Conservation (phyloP, 2,329 filamentous ascomycete genomes). For the Escovopsis weberi region DNA sequence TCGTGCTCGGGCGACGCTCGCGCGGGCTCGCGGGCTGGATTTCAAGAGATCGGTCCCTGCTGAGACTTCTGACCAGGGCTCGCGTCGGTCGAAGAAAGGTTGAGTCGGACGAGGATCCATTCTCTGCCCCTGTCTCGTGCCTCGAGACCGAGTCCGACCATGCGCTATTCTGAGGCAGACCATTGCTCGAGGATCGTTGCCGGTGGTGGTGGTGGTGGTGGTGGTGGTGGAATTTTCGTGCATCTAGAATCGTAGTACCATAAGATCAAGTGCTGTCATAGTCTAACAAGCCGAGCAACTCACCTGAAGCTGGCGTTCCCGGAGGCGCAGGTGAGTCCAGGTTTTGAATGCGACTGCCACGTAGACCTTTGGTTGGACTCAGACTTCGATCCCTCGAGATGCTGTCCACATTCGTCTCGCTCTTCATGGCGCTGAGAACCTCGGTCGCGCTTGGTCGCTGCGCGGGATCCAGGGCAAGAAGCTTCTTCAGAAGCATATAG, state of each 20-base stretch:
- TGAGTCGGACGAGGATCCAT: not conserved
- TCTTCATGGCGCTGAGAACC: slow-evolving; percentile 64
- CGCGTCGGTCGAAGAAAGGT: not conserved
- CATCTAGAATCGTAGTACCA: slow-evolving; percentile 11
- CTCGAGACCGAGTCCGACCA: too few species aligned
- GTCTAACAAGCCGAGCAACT: slow-evolving; percentile 5
- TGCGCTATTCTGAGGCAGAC: too few species aligned
- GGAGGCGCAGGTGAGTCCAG: slow-evolving; percentile 38
- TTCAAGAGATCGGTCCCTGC: slow-evolving; percentile 1
- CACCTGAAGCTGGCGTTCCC: slow-evolving; percentile 33
- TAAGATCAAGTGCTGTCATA: slow-evolving; percentile 16
- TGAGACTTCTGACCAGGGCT: slow-evolving; percentile 4
- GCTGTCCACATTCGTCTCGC: slow-evolving; percentile 39
- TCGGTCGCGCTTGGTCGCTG: slow-evolving; percentile 76
- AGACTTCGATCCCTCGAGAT: slow-evolving; percentile 20
- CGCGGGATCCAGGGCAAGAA: slow-evolving; percentile 63
- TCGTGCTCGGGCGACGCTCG: not conserved
- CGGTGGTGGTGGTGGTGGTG: too few species aligned
- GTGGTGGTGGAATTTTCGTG: slow-evolving; percentile 7
- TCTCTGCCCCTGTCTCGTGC: not conserved
- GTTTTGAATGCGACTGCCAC: slow-evolving; percentile 35
- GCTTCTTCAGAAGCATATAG: slow-evolving; percentile 67
- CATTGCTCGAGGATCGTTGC: too few species aligned
- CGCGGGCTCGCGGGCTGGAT: not conserved
- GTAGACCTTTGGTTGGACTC: slow-evolving; percentile 25